A percentile compares a stretch with the other conserved stretches of the same genome.
These are phyloP conservation scores for Phyllosticta paracitricarpa DNA, from an alignment of 2,329 filamentous ascomycete genomes.

Conservation along the genomic window DNA sequence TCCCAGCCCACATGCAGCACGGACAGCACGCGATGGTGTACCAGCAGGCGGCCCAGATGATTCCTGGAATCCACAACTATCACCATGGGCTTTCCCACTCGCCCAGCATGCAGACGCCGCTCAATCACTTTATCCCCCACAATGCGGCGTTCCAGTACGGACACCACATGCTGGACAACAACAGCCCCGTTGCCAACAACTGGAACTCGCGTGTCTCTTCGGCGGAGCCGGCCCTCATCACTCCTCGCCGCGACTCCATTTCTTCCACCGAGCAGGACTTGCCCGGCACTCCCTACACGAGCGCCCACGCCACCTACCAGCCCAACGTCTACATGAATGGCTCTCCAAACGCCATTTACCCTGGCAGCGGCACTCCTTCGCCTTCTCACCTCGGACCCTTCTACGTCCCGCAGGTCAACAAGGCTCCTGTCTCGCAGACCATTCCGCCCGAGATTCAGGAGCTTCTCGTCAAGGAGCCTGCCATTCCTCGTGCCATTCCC, in stretches of 20 bases:
- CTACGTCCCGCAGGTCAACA: slow-evolving; percentile 29
- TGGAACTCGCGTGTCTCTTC: slow-evolving; percentile 38
- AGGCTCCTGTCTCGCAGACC: slow-evolving; percentile 27
- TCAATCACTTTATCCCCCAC: slow-evolving; percentile 34
- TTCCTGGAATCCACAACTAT: slow-evolving; percentile 20
- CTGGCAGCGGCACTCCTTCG: slow-evolving; percentile 39
- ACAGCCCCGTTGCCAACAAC: slow-evolving; percentile 35
- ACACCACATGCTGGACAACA: slow-evolving; percentile 34
- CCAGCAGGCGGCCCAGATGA: slow-evolving; percentile 25
- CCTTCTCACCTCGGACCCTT: slow-evolving; percentile 38
- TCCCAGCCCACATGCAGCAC: slow-evolving; percentile 17
- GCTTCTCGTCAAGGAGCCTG: slow-evolving; percentile 56
- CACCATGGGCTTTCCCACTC: slow-evolving; percentile 23
- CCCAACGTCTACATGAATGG: slow-evolving; percentile 40
- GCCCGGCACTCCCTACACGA: slow-evolving; percentile 37
- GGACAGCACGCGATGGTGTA: slow-evolving; percentile 30
- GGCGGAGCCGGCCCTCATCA: slow-evolving; percentile 40
- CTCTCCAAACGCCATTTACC: slow-evolving; percentile 39
- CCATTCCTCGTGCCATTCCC: slow-evolving; percentile 79
- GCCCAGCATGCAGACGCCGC: slow-evolving; percentile 36
- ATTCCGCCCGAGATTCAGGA: slow-evolving; percentile 37
- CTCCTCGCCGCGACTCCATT: slow-evolving; percentile 41
- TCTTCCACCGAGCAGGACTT: slow-evolving; percentile 44
- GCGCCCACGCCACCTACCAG: slow-evolving; percentile 23
- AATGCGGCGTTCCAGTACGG: slow-evolving; percentile 33